Conservation (phyloP, 2,329 filamentous ascomycete genomes). For the Tolypocladium capitatum region DNA sequence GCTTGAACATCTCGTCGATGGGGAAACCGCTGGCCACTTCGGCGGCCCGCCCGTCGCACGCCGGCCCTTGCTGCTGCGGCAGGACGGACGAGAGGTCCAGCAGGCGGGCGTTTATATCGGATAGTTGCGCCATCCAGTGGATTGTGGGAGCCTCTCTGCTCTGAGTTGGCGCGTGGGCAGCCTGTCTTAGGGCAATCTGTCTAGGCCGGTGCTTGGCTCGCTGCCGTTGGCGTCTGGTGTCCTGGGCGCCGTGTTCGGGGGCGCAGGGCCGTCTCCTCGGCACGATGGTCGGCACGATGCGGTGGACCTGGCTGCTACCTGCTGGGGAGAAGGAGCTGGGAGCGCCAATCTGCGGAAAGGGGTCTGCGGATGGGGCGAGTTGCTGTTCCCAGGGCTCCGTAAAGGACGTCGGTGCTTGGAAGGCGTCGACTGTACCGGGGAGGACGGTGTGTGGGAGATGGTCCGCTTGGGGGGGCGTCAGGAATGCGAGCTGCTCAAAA, state of each 20-base stretch:
- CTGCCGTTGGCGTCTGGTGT: conserved; percentile 12
- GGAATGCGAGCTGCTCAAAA: conserved; percentile 20
- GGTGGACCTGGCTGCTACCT: not conserved
- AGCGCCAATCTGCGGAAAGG: conserved; percentile 2
- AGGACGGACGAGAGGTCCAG: conserved; percentile 22
- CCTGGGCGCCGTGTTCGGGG: conserved; percentile 10
- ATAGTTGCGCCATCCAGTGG: conserved; percentile 26
- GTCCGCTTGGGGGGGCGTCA: conserved; percentile 8
- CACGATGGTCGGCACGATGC: conserved; percentile 4
- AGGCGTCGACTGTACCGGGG: conserved; percentile 6
- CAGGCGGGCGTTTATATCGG: conserved; percentile 23
- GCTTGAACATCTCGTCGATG: conserved; percentile 26
- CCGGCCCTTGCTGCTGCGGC: conserved; percentile 13
- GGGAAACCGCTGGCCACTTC: conserved; percentile 18
- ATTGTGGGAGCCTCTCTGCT: conserved; percentile 10
- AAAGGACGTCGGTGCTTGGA: conserved; percentile 8
- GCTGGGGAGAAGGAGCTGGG: not conserved
- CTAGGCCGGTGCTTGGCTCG: conserved; percentile 14
- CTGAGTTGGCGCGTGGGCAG: conserved; percentile 7
- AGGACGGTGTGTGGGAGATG: conserved; percentile 17
- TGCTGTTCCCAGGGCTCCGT: conserved; percentile 12
- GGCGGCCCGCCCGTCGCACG: conserved; percentile 11
- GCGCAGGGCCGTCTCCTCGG: conserved; percentile 7
- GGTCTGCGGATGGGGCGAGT: conserved; percentile 3
- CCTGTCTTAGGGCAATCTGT: conserved; percentile 19